These are phyloP conservation scores for Starmerella scarabaei DNA, from an alignment of 805 yeast species.

Conservation along the genomic window DNA sequence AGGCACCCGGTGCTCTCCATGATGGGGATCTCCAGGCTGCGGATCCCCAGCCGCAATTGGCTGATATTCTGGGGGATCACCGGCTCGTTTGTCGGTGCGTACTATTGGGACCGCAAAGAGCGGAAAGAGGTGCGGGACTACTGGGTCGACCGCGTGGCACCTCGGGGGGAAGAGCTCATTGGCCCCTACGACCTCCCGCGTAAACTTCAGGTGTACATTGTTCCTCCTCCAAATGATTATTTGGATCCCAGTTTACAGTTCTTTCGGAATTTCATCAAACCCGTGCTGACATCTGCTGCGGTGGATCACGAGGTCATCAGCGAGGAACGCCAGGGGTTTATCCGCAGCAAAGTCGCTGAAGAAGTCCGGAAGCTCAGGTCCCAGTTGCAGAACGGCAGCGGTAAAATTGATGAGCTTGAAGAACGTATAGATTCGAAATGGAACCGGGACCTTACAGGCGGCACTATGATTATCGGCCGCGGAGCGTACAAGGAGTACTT, in stretches of 20 bases:
- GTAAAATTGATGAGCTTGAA: constrained; percentile 24
- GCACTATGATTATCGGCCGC: constrained; percentile 83
- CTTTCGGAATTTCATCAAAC: constrained; percentile 72
- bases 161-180: constrained; percentile 38
- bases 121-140: constrained; percentile 51
- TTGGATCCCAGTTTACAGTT: constrained; percentile 59
- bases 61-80: constrained; percentile 68
- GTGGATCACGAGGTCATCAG: constrained; percentile 60
- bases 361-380: constrained; percentile 60
- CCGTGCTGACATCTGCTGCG: constrained; percentile 71
- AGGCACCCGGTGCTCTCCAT: constrained; percentile 63
- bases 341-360: constrained; percentile 69
- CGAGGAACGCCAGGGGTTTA: constrained; percentile 82
- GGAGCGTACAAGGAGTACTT: constrained; percentile 92
- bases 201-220: constrained; percentile 66
- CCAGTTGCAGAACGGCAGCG: constrained; percentile 20
- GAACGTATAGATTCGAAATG: constrained; percentile 26
- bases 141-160: constrained; percentile 51
- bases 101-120: constrained; percentile 62
- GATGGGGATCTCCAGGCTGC: constrained; percentile 68
- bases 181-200: constrained; percentile 46
- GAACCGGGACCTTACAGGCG: constrained; percentile 47
- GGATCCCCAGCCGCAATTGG: constrained; percentile 89
- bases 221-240: constrained; percentile 95
- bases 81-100: constrained; percentile 57